Evolutionary conservation across 164 flowering plant genomes (phyloP).

Genomic region (Tinospora cordifolia): DNA sequence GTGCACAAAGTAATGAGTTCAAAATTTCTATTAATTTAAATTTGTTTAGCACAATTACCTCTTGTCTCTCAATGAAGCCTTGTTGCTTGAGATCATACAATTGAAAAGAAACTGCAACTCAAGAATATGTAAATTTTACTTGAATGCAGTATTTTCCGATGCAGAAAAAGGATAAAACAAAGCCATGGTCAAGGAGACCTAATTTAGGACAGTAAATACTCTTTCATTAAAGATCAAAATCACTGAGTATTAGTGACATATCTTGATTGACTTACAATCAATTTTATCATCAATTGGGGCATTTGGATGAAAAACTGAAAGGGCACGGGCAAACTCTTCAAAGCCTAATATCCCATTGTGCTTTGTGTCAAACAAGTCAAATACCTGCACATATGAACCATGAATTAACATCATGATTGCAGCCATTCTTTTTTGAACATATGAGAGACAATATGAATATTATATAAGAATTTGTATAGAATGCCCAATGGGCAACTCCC

Average conservation of each 20-base stretch:
- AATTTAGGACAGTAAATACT: too few relatives aligned
- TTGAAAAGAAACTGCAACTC: constrained; percentile 65
- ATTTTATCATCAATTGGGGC: too few relatives aligned
- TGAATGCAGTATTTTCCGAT: background rate
- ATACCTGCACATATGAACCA: constrained; percentile 38
- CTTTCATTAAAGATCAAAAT: too few relatives aligned
- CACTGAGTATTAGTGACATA: too few relatives aligned
- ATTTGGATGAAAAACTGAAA: constrained; percentile 77
- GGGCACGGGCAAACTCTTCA: constrained; percentile 83
- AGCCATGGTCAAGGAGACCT: background rate
- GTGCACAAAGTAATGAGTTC: too few relatives aligned
- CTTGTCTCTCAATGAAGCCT: constrained; percentile 78
- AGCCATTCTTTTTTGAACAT: background rate
- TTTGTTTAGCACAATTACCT: too few relatives aligned
- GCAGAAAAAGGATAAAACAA: background rate
- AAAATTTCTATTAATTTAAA: too few relatives aligned
- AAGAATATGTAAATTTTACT: constrained; percentile 5
- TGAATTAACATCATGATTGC: background rate
- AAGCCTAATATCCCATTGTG: constrained; percentile 75
- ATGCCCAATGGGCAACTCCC: too few relatives aligned
- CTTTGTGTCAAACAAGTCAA: constrained; percentile 77
- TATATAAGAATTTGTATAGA: too few relatives aligned
- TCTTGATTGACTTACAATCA: too few relatives aligned
- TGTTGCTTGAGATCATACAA: constrained; percentile 80
- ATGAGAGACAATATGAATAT: too few relatives aligned